Evolutionary conservation across 176 grass and related monocot species (phyloP), one percentile per base, ranked within the genome.

Genomic region (Oryza meridionalis): DNA sequence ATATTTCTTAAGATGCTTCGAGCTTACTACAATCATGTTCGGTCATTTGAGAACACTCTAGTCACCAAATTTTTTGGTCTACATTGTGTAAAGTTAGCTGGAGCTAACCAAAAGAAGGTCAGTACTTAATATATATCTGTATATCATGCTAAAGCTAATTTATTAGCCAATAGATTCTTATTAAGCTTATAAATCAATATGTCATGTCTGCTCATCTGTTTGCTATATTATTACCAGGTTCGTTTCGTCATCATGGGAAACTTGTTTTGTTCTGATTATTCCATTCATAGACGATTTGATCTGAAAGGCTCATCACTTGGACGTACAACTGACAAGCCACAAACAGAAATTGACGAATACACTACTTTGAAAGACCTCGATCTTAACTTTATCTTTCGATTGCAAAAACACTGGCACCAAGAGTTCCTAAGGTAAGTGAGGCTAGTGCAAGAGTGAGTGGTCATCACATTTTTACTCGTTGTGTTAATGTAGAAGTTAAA

Each of bases 181-280:
- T 47, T 49, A 42, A 49, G 46, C 38, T 58, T 82, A 72, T 35
- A 16, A 25, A 15, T 38, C 17, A 50, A 77, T 37, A 22, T 58
- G 10, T 22, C 17, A 42, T 90, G 62, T 55, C 26, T 93, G 63
- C 86, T 80, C 31, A 15, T 77, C 31, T 69, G 40, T 86, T 91
- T 76, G 24, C 38, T 79, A 3, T 50, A 82, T 63, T 62, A 59
- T 77, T 22, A 59, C 40, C 86, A 96, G 96, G 96, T 99, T 78
- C 96, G 96, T 80, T 99, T 99, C 89, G 93, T 99, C 55, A 96
- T 99, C 80, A 99, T 99, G 96, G 93, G 93, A 69, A 99, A 99
- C 59, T 84, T 99, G 25, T 99, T 99, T 67, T 94, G 93, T 42
- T 90, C 96, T 22, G 91, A 92, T 24, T 95, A 81, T 81, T 83